Percentiles rank a stretch among this genome's conserved stretches.
Conservation (phyloP, 2,329 filamentous ascomycete species). For the Coniochaeta sp. region DNA sequence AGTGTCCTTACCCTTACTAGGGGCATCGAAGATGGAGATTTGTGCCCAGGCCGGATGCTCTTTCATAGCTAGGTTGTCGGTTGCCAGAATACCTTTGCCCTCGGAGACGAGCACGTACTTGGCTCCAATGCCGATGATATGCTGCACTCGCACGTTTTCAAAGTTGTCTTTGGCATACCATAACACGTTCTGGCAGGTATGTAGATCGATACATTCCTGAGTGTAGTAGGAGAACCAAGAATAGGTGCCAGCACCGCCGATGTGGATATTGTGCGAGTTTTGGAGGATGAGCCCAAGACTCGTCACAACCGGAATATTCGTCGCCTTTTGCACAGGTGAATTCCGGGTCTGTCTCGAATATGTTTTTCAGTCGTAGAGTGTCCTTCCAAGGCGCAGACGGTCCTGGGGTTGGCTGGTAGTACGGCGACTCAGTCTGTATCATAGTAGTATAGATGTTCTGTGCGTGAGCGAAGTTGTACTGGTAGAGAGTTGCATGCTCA, state of each 20-base stretch:
- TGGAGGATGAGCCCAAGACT: conserved; percentile 16
- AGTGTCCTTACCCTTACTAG: conserved; percentile 2
- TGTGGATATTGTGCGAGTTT: conserved; percentile 11
- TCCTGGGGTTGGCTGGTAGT: conserved; percentile 37
- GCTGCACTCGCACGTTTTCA: conserved; percentile 14
- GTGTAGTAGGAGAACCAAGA: conserved; percentile 16
- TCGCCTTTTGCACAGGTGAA: conserved; percentile 13
- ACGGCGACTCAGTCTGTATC: conserved; percentile 63
- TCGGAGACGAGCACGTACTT: conserved; percentile 20
- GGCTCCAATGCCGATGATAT: conserved; percentile 24
- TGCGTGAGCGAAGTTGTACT: conserved; percentile 43
- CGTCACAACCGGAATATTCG: conserved; percentile 13
- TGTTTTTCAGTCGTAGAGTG: background rate
- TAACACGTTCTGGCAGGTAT: conserved; percentile 18
- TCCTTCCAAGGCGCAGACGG: conserved; percentile 11
- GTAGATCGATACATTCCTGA: conserved; percentile 11
- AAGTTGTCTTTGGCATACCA: conserved; percentile 14
- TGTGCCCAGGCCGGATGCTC: conserved; percentile 22
- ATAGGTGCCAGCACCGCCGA: conserved; percentile 19
- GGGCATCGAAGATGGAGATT: conserved; percentile 16
- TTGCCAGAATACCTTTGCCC: conserved; percentile 16
- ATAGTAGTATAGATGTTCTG: conserved; percentile 48
- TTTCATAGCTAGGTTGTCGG: conserved; percentile 20
- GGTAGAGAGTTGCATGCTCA: conserved; percentile 43
- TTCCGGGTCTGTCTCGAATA: conserved; percentile 8